phyloP scores from a whole-genome alignment of 192 early-diverging fungal genomes.

The Coemansia sp. region DNA sequence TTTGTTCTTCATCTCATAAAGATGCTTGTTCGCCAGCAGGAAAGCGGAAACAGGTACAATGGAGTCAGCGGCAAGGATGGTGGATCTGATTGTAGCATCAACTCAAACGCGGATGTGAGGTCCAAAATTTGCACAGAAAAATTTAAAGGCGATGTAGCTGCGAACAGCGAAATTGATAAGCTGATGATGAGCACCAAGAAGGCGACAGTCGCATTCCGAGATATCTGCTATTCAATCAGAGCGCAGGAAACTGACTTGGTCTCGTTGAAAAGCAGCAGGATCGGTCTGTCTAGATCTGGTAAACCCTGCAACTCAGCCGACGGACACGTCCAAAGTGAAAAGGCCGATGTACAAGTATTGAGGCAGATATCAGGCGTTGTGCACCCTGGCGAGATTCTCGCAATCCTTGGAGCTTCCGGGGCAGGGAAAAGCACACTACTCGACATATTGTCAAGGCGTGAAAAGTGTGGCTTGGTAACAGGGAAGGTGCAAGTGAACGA shows the following conservation, averaged over 20 bases:
- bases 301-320: not conserved
- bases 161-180: conserved; percentile 18
- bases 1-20: conserved; percentile 41
- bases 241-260: conserved; percentile 26
- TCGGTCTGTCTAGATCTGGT: not conserved
- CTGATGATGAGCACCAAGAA: conserved; percentile 26
- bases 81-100: too few relatives aligned
- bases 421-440: conserved; percentile 94
- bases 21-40: conserved; percentile 19
- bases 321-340: not conserved
- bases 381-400: conserved; percentile 82
- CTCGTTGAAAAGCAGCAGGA: conserved; percentile 12
- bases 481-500: conserved; percentile 90
- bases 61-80: not conserved
- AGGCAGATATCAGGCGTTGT: conserved; percentile 74
- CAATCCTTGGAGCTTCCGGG: conserved; percentile 91
- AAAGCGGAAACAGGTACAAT: not conserved
- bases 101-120: too few relatives aligned
- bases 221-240: conserved; percentile 45
- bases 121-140: too few relatives aligned
- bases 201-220: conserved; percentile 43
- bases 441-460: conserved; percentile 82
- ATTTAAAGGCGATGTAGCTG: not conserved
- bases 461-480: conserved; percentile 65
- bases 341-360: conserved; percentile 48